Conservation (phyloP, 1,284 basidiomycete species). For the Coniferiporia sulphurascens region DNA sequence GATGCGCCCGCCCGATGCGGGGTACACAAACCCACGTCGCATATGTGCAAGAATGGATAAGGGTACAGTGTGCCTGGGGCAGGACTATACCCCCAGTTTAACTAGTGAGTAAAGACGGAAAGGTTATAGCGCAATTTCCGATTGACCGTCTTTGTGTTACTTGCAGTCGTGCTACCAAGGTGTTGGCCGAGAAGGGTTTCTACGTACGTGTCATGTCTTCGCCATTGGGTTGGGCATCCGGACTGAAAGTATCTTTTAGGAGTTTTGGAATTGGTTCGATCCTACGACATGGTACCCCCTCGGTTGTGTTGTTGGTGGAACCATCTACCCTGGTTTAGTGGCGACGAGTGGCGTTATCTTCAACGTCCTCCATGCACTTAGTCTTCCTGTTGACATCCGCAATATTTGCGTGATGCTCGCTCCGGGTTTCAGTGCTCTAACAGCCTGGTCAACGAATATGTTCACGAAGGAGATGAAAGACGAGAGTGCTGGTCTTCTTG, state of each 20-base stretch:
- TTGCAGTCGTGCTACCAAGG: conserved; percentile 84
- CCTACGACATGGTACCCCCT: conserved; percentile 99
- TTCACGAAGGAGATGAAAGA: conserved; percentile 94
- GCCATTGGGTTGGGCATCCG: background rate
- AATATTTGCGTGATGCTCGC: no score
- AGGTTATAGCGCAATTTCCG: background rate
- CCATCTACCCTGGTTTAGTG: conserved; percentile 98
- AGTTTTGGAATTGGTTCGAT: conserved; percentile 99
- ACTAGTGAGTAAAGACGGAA: conserved; percentile 61
- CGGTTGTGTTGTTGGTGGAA: conserved; percentile 96
- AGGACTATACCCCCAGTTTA: conserved; percentile 99
- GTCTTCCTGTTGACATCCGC: no score
- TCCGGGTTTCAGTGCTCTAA: conserved; percentile 94
- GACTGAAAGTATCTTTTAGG: conserved; percentile 42
- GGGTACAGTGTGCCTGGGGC: no score
- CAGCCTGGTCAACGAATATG: conserved; percentile 97
- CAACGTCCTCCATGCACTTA: no score
- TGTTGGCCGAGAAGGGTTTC: conserved; percentile 84
- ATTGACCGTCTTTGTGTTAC: conserved; percentile 6
- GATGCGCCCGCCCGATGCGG: no score
- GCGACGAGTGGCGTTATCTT: conserved; percentile 96
- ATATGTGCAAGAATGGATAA: no score
- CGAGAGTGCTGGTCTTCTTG: no score
- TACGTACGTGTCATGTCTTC: background rate
- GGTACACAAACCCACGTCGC: no score